Evolutionary conservation across 1,139 yeast genomes (phyloP).

Genomic region (Diutina mesorugosa): DNA sequence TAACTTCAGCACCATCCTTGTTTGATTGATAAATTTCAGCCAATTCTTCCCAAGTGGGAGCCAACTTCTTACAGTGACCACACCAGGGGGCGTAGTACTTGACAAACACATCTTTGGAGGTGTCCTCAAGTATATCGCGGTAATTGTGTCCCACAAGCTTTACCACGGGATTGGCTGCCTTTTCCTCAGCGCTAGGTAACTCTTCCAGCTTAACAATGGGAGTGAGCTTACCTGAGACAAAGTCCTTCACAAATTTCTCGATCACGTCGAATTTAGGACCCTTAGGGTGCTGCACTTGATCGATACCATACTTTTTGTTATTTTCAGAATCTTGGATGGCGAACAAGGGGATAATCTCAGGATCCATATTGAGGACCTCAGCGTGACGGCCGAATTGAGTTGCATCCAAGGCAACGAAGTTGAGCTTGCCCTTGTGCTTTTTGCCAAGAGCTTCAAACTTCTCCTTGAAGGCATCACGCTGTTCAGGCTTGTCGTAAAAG

Average conservation of each 20-base stretch:
- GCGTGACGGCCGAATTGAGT: slow-evolving; percentile 79
- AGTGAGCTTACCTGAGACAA: slow-evolving; percentile 46
- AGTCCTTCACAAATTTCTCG: slow-evolving; percentile 51
- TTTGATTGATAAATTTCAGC: slow-evolving; percentile 52
- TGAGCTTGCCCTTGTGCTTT: slow-evolving; percentile 65
- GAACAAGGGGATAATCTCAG: slow-evolving; percentile 77
- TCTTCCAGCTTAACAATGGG: slow-evolving; percentile 81
- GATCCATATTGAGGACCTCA: slow-evolving; percentile 69
- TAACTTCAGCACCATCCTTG: slow-evolving; percentile 36
- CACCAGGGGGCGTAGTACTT: slow-evolving; percentile 99
- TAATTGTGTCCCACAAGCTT: slow-evolving; percentile 81
- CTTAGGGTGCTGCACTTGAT: slow-evolving; percentile 27
- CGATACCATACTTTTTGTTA: slow-evolving; percentile 68
- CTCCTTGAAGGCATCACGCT: slow-evolving; percentile 43
- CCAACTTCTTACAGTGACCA: slow-evolving; percentile 95
- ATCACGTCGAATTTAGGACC: slow-evolving; percentile 31
- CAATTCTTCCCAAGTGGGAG: slow-evolving; percentile 84
- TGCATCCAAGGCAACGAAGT: slow-evolving; percentile 86
- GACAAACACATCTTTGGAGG: slow-evolving; percentile 73
- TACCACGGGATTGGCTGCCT: slow-evolving; percentile 59
- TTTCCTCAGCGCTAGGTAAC: slow-evolving; percentile 55
- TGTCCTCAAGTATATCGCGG: slow-evolving; percentile 54
- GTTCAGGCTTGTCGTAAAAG: slow-evolving; percentile 62
- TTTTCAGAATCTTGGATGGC: slow-evolving; percentile 64
- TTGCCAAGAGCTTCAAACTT: slow-evolving; percentile 54